These are phyloP conservation scores for Neonectria punicea DNA, from an alignment of 2,329 filamentous ascomycete species.

Conservation along the genomic window DNA sequence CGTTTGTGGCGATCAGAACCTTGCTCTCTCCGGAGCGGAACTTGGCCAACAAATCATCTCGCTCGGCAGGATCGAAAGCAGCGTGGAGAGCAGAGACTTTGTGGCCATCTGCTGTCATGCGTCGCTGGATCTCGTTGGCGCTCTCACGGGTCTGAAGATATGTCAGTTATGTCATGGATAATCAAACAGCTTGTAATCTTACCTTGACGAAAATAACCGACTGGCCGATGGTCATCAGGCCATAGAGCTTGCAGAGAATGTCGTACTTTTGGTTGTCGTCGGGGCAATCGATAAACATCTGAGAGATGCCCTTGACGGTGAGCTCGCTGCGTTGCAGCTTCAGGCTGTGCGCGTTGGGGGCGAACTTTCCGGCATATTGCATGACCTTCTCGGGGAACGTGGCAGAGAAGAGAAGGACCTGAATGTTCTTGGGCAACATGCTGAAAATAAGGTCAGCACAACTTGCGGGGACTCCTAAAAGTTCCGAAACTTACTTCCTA, in stretches of 20 bases:
- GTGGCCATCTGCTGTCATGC: conserved; percentile 90
- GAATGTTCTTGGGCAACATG: conserved; percentile 77
- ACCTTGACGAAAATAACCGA: conserved; percentile 98
- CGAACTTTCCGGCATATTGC: conserved; percentile 84
- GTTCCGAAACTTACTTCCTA: conserved; percentile 70
- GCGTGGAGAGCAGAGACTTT: conserved; percentile 91
- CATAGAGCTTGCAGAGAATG: conserved; percentile 91
- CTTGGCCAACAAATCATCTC: conserved; percentile 84
- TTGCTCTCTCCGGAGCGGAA: conserved; percentile 91
- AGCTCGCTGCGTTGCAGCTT: conserved; percentile 90
- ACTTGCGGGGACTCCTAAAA: neutral
- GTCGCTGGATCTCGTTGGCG: conserved; percentile 83
- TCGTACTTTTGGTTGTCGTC: conserved; percentile 86
- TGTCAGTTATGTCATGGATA: conserved; percentile 26
- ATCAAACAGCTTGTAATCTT: conserved; percentile 38
- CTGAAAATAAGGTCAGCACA: conserved; percentile 57
- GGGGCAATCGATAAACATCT: conserved; percentile 96
- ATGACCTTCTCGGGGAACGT: conserved; percentile 91
- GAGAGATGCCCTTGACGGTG: conserved; percentile 96
- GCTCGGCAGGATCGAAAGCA: conserved; percentile 83
- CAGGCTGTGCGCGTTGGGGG: conserved; percentile 86
- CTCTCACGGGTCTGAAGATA: conserved; percentile 78
- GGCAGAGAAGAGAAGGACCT: conserved; percentile 94
- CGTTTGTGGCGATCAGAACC: conserved; percentile 97
- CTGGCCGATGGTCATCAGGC: conserved; percentile 94